Evolutionary conservation across 345 rosid species (phyloP).

Genomic region (Eucalyptus polybractea): DNA sequence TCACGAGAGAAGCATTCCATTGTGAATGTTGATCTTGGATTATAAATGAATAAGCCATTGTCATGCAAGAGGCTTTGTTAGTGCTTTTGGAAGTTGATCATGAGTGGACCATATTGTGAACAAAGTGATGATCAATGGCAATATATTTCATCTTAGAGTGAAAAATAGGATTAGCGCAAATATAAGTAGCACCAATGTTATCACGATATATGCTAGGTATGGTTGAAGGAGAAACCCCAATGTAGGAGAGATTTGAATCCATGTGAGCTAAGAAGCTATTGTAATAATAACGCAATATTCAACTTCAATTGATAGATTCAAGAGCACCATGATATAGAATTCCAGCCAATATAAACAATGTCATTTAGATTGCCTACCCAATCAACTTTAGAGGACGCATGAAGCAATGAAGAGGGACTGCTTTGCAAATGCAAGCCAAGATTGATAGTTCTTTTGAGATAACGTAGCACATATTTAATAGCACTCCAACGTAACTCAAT

Average conservation of each 20-base stretch:
- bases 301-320: background rate
- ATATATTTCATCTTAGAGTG: no score
- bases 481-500: rapidly evolving
- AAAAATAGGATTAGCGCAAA: rapidly evolving
- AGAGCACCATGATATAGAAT: rapidly evolving
- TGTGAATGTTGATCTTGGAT: rapidly evolving
- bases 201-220: background rate
- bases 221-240: background rate
- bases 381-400: no score
- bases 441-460: no score
- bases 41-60: no score
- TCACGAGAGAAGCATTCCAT: no score
- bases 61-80: rapidly evolving
- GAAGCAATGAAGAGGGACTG: no score
- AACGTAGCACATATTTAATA: no score
- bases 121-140: no score
- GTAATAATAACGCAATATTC: rapidly evolving
- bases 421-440: rapidly evolving
- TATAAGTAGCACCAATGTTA: background rate
- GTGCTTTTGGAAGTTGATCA: rapidly evolving
- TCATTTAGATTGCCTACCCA: no score
- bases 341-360: rapidly evolving
- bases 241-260: background rate
- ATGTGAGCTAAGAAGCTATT: rapidly evolving
- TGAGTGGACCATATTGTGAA: rapidly evolving